Evolutionary conservation across 1,284 basidiomycete genomes (phyloP), one percentile per base, ranked within the genome.

Genomic region (Irpex rosettiformis): DNA sequence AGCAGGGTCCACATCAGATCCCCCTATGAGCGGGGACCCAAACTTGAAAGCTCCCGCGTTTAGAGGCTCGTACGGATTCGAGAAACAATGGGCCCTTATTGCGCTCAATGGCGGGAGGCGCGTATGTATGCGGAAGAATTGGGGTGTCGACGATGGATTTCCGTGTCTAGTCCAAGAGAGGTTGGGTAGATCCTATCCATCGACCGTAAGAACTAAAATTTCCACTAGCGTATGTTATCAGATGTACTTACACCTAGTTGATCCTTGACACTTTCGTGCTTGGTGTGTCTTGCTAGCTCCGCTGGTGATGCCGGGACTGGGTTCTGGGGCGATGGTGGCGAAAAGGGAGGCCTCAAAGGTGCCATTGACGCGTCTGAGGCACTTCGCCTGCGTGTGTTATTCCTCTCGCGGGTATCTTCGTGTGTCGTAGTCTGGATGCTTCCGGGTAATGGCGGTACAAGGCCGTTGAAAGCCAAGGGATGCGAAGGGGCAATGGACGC

Each of bases 81-180:
- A 24, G 43, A 47, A 47, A 21, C 22, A 24, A 10, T 21, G 10
- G 16, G 43, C n/a, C 18, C 22, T 47, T 1, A 24, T 24, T 10
- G 43, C 68, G 43, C 64, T 66, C 37, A 71, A 53, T 3, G 69
- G 63, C 22, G 70, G 68, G 3, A 69, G 64, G 29, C 66, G 68
- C 3, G 67, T 61, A 37, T 70, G 68, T 30, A 68, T 57, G 54
- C 62, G 66, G 48, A 59, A 40, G 11, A 59, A 47, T 8, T 52
- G 47, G 7, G 43, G 43, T 2, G 43, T 24, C 18, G 43, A 45
- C n/a, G 21, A 18, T 22, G 13, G 13, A 0, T 8, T 18, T 22
- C 21, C 21, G 16, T 6, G 33, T 37, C 7, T 16, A 37, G 33
- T 16, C 6, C 33, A 16, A 37, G 33, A 16, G 33, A 37, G 33